Conservation (phyloP, 2,329 filamentous ascomycete species). For the Neofusicoccum cordaticola region DNA sequence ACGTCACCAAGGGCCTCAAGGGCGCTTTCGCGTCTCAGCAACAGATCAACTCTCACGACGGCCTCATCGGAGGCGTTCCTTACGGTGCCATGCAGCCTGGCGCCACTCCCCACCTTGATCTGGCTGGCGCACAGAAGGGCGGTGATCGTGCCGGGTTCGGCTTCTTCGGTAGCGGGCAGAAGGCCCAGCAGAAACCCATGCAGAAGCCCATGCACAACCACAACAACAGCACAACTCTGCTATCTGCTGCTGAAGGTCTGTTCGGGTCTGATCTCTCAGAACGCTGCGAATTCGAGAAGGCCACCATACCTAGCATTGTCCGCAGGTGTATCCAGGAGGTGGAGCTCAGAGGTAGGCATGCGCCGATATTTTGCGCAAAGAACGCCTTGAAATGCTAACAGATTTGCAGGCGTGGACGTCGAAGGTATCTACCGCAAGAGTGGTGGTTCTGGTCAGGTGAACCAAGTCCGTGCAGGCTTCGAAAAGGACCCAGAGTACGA, state of each 20-base stretch:
- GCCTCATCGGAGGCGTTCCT: constrained; percentile 49
- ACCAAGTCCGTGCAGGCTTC: constrained; percentile 86
- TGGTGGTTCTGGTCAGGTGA: constrained; percentile 86
- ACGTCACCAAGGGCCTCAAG: constrained; percentile 90
- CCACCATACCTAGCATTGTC: constrained; percentile 85
- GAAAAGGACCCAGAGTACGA: constrained; percentile 83
- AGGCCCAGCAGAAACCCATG: constrained; percentile 25
- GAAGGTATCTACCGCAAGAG: constrained; percentile 99
- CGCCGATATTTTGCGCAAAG: neutral
- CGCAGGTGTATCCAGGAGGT: constrained; percentile 95
- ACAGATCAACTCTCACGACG: constrained; percentile 52
- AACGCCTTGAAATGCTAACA: constrained; percentile 16
- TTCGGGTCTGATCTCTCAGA: constrained; percentile 89
- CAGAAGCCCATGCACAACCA: constrained; percentile 33
- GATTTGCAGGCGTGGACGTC: constrained; percentile 69
- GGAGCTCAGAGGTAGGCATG: constrained; percentile 68
- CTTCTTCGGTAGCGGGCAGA: constrained; percentile 32
- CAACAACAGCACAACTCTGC: constrained; percentile 26
- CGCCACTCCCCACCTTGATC: neutral
- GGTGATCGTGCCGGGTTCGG: constrained; percentile 25
- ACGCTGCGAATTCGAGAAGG: constrained; percentile 82
- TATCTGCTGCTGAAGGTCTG: constrained; percentile 47
- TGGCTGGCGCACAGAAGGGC: constrained; percentile 17
- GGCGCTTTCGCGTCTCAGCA: constrained; percentile 73
- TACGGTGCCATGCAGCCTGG: constrained; percentile 30